These are phyloP conservation scores for Thraustochytrium aureum DNA, from an alignment of 352 stramenopile species.

Conservation along the genomic window DNA sequence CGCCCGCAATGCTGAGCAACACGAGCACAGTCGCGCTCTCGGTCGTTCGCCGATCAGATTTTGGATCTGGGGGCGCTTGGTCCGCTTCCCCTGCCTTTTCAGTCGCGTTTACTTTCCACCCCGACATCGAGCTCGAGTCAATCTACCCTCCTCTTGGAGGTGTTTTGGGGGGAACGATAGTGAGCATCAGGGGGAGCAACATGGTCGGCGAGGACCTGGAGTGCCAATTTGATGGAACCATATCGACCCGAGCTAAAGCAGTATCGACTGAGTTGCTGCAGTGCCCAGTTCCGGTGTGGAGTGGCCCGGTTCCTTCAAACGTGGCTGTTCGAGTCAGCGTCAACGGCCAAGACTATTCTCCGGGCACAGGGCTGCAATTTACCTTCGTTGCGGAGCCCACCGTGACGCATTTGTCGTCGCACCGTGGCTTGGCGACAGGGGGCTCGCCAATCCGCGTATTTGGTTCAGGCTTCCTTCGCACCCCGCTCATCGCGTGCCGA, in stretches of 20 bases:
- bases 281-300: neutral
- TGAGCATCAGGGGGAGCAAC: neutral
- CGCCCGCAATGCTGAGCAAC: neutral
- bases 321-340: neutral
- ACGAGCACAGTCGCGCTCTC: no score
- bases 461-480: conserved; percentile 10
- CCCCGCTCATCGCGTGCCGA: conserved; percentile 22
- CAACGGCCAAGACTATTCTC: conserved; percentile 32
- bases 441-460: conserved; percentile 2
- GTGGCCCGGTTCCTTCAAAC: neutral
- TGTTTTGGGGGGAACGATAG: neutral
- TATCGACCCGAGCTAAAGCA: neutral
- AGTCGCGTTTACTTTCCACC: neutral
- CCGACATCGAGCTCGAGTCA: conserved; percentile 5
- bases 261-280: neutral
- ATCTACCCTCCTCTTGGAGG: conserved; percentile 2
- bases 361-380: neutral
- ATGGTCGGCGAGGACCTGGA: neutral
- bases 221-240: neutral
- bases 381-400: conserved; percentile 2
- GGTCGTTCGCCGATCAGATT: no score
- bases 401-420: neutral
- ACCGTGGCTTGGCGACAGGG: neutral
- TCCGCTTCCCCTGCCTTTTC: no score
- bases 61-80: no score